These are phyloP conservation scores for Dissophora ornata DNA, from an alignment of 192 early-diverging fungal species.

Conservation along the genomic window DNA sequence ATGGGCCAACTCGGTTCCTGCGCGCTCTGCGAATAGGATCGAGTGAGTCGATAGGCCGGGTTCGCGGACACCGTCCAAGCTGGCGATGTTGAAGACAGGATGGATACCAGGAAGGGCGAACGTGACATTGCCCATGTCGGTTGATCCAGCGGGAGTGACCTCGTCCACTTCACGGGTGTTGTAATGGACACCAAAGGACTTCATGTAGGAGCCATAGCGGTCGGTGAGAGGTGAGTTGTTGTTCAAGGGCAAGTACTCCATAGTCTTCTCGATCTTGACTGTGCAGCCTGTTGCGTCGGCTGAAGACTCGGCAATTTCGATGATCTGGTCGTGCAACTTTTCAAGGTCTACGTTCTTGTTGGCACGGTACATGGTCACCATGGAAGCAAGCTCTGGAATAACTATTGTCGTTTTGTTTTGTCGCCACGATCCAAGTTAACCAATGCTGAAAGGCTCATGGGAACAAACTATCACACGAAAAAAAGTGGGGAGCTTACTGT, in stretches of 20 bases:
- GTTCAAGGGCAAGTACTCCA: slow-evolving; percentile 59
- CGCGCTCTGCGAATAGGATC: slow-evolving; percentile 68
- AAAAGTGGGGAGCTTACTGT: too few relatives aligned
- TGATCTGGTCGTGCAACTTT: slow-evolving; percentile 64
- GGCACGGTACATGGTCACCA: slow-evolving; percentile 72
- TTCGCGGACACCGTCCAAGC: slow-evolving; percentile 56
- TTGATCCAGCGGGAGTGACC: slow-evolving; percentile 58
- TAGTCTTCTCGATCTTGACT: slow-evolving; percentile 54
- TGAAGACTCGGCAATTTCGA: slow-evolving; percentile 70
- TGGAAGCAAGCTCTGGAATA: slow-evolving; percentile 73
- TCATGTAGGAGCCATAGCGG: slow-evolving; percentile 63
- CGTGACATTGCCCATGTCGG: slow-evolving; percentile 83
- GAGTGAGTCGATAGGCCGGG: slow-evolving; percentile 69
- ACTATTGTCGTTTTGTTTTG: slow-evolving; percentile 40
- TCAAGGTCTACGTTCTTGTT: slow-evolving; percentile 62
- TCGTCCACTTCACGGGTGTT: slow-evolving; percentile 48
- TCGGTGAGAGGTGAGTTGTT: slow-evolving; percentile 66
- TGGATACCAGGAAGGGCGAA: slow-evolving; percentile 71
- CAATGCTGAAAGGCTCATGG: too few relatives aligned
- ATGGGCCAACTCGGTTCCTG: slow-evolving; percentile 69
- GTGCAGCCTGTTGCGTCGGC: slow-evolving; percentile 78
- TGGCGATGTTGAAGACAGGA: slow-evolving; percentile 66
- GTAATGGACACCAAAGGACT: slow-evolving; percentile 51
- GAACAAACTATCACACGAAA: too few relatives aligned
- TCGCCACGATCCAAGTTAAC: too few relatives aligned